phyloP scores from a whole-genome alignment of 305 asterid species.

The Solanum hybrid region DNA sequence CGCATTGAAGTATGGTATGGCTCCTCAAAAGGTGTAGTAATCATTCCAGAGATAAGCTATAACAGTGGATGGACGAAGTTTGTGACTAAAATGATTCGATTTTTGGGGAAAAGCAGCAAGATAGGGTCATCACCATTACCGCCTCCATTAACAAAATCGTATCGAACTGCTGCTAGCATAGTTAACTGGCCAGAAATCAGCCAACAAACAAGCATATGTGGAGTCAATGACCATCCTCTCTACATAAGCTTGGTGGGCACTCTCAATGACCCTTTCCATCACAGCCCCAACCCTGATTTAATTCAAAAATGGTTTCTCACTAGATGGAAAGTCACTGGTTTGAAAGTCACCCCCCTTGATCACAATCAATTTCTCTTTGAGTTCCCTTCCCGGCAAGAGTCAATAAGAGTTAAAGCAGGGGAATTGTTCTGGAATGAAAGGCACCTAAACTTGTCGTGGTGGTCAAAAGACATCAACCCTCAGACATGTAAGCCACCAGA shows the following conservation, averaged over 20 bases:
- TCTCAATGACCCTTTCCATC: neutral
- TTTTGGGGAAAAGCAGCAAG: neutral
- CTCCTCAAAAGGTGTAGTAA: neutral
- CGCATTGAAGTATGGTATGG: neutral
- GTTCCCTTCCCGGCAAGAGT: no score
- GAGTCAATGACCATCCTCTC: neutral
- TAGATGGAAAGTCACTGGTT: neutral
- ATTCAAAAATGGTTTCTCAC: neutral
- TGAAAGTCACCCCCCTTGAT: neutral
- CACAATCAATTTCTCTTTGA: neutral
- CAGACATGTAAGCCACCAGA: neutral
- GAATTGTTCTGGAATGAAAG: neutral
- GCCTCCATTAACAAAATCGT: neutral
- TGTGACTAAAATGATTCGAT: neutral
- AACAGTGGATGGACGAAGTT: neutral
- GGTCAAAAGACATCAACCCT: neutral
- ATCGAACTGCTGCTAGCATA: neutral
- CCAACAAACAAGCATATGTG: neutral
- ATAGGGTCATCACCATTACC: neutral
- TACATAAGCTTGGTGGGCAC: neutral
- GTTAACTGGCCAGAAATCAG: neutral
- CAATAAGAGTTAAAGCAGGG: neutral
- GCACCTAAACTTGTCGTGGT: neutral
- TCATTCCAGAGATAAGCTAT: neutral
- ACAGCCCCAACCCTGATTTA: neutral